Percentiles rank a stretch among this genome's conserved stretches.
Evolutionary conservation across 495 filamentous ascomycete genomes (phyloP).

Genomic region (Podospora pseudocomata): DNA sequence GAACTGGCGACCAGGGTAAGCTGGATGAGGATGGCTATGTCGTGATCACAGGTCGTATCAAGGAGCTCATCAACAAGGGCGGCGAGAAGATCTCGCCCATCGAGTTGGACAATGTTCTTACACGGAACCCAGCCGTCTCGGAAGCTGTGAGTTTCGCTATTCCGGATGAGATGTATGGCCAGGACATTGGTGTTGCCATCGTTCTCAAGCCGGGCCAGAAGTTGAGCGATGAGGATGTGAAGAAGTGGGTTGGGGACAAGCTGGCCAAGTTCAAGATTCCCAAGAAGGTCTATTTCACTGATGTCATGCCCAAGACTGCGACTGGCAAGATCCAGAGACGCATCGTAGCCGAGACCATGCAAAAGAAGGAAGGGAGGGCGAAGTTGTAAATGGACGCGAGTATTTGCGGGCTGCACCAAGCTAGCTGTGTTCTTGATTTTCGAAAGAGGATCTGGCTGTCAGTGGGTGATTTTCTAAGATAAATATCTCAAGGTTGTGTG

Average conservation of each 20-base stretch:
- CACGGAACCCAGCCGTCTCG: constrained; percentile 61
- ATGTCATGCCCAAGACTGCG: constrained; percentile 83
- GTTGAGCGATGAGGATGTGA: constrained; percentile 56
- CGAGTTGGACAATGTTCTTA: constrained; percentile 75
- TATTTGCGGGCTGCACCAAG: too few species aligned
- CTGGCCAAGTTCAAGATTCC: constrained; percentile 83
- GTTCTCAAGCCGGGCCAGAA: constrained; percentile 62
- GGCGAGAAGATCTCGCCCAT: constrained; percentile 83
- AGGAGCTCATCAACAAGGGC: constrained; percentile 81
- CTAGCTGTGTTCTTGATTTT: too few species aligned
- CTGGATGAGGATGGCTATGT: constrained; percentile 70
- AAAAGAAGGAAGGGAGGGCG: constrained; percentile 48
- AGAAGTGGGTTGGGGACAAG: constrained; percentile 60
- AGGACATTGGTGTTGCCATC: constrained; percentile 74
- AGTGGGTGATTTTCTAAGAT: too few species aligned
- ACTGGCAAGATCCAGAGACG: constrained; percentile 82
- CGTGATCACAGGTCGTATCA: constrained; percentile 74
- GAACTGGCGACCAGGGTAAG: constrained; percentile 80
- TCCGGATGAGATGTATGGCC: constrained; percentile 70
- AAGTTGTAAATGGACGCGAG: constrained; percentile 34
- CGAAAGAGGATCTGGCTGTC: too few species aligned
- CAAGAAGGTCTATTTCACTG: constrained; percentile 75
- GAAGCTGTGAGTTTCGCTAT: constrained; percentile 83
- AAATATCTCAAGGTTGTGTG: too few species aligned
- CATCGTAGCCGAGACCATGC: constrained; percentile 76